phyloP scores from a whole-genome alignment of 192 early-diverging fungal species.

The Linnemannia exigua region DNA sequence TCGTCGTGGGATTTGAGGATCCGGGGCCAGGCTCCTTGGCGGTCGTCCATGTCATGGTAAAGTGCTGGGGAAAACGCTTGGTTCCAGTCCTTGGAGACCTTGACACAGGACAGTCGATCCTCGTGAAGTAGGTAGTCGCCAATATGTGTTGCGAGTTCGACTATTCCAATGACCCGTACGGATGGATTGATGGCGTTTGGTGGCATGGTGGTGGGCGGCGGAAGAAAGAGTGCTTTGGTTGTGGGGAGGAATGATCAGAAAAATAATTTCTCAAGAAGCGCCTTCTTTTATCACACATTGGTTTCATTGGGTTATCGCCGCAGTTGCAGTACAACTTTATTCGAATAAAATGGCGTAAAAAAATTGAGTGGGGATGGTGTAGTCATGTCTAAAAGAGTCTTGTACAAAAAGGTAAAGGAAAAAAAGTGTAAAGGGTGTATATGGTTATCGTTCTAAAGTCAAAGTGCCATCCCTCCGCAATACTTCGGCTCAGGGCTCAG shows the following conservation, averaged over 20 bases:
- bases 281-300: too few species aligned
- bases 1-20: background rate
- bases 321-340: background rate
- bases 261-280: too few species aligned
- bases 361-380: background rate
- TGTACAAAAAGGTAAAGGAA: constrained; percentile 8
- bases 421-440: background rate
- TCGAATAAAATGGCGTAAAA: background rate
- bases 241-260: background rate
- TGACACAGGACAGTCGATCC: background rate
- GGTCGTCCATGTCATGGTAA: background rate
- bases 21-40: background rate
- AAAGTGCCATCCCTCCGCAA: background rate
- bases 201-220: background rate
- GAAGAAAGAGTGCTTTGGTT: background rate
- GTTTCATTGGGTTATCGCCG: too few species aligned
- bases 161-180: background rate
- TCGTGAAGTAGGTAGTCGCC: background rate
- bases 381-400: constrained; percentile 6
- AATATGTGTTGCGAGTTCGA: background rate
- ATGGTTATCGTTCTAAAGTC: background rate
- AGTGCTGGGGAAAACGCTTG: background rate
- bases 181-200: background rate
- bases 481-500: background rate
- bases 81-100: background rate